Percentiles rank a stretch among this genome's conserved stretches.
These are phyloP conservation scores for Stemphylium beticola DNA, from an alignment of 2,329 filamentous ascomycete genomes.

Conservation along the genomic window DNA sequence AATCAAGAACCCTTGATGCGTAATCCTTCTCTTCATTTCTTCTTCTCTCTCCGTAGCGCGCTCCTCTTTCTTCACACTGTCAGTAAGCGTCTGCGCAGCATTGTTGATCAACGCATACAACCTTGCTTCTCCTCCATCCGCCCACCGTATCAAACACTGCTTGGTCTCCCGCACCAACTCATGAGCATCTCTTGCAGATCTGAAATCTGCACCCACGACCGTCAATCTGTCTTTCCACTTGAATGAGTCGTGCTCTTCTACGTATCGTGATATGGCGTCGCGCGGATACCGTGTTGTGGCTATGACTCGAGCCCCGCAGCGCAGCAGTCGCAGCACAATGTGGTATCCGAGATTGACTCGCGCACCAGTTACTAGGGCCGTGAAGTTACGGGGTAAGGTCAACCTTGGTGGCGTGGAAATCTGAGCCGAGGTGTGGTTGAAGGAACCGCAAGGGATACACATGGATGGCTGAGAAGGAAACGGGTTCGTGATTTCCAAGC, in stretches of 20 bases:
- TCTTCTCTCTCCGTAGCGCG: constrained; percentile 7
- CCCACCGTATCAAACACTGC: constrained; percentile 9
- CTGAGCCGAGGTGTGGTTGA: constrained; percentile 13
- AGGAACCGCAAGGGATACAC: constrained; percentile 15
- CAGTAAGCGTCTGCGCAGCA: constrained; percentile 21
- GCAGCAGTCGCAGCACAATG: constrained; percentile 13
- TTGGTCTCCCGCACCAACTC: constrained; percentile 13
- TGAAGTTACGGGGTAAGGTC: constrained; percentile 7
- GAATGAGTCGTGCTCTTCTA: constrained; percentile 5
- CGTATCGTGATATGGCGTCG: constrained; percentile 16
- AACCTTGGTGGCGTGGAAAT: constrained; percentile 10
- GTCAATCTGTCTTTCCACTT: constrained; percentile 7
- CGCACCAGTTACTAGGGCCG: constrained; percentile 18
- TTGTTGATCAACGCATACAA: constrained; percentile 15
- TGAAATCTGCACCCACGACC: constrained; percentile 15
- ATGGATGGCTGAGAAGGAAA: constrained; percentile 10
- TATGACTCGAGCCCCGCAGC: constrained; percentile 18
- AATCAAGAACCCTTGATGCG: neutral
- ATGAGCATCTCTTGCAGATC: constrained; percentile 11
- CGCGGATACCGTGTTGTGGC: constrained; percentile 15
- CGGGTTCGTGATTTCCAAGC: constrained; percentile 1
- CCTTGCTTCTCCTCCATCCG: constrained; percentile 4
- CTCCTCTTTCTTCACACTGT: constrained; percentile 17
- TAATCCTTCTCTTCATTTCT: neutral
- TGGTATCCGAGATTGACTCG: constrained; percentile 21